Base-by-base conservation (phyloP, 2,329 filamentous ascomycete genomes). In the Aureobasidium sp. region DNA sequence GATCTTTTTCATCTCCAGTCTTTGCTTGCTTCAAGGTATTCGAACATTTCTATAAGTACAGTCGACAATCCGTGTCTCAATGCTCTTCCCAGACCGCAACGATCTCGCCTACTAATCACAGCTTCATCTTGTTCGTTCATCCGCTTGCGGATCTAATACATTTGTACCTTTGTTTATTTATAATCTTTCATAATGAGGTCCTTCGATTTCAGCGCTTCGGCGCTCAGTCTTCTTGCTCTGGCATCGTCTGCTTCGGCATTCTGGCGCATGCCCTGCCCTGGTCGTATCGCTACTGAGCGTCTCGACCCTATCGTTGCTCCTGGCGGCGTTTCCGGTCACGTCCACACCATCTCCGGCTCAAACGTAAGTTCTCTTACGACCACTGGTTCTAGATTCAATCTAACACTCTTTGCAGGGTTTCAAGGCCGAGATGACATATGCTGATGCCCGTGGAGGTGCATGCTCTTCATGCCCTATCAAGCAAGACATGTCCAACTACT, bases 401-500 rank as follows among this genome's bases (percentile, higher is more conserved):
- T 60, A 31, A 60, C 36, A 49, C 6, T 2, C 3, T 39, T 11
- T 31, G 1, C 22, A 60, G 57, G 85, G 78, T 67, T 91, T 91
- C 69, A 78, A 81, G 65, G 76, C 84, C 66, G 79, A 74, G 59
- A 85, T 87, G 70, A 84, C 80, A 45, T 88, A 85, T 68, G 78
- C 83, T 62, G 78, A 82, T 49, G 79, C 89, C 31, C 73, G 76
- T 64, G 71, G 79, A 61, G 89, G 87, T 36, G 80, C 82, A 29
- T 93, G 89, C 79, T 88, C 85, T 53, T 89, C 86, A 37, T 87
- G 89, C 72, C 80, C 81, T 64, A 79, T 89, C 70, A 84, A 81
- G 68, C 83, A 83, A 61, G 88, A 91, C 75, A 79, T 84, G 71
- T 88, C 83, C 67, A 87, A 87, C 74, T 92, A 93, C 78, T 92